Percentiles rank a stretch among this genome's conserved stretches.
Evolutionary conservation across 805 yeast species (phyloP).

Genomic region (Teunomyces funiuensis): DNA sequence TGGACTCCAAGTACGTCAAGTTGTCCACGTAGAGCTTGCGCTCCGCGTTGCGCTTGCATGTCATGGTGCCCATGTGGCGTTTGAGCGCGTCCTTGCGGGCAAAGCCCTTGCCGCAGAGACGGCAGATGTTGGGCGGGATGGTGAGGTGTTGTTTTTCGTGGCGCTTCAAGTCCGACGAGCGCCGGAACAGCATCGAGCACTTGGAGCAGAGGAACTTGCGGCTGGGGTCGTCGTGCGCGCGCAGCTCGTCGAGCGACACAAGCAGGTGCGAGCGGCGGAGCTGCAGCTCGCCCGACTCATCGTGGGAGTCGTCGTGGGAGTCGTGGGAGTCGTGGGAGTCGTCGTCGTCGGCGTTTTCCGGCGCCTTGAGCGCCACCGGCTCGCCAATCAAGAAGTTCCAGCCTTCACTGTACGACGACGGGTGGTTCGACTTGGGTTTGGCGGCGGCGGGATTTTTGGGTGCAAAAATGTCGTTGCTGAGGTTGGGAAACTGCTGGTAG

Average conservation of each 20-base stretch:
- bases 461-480: constrained; percentile 40
- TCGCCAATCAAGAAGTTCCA: constrained; percentile 36
- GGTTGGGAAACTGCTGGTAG: constrained; percentile 43
- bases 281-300: constrained; percentile 6
- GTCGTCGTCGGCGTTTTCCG: constrained; percentile 6
- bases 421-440: constrained; percentile 11
- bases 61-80: constrained; percentile 70
- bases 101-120: constrained; percentile 76
- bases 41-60: constrained; percentile 71
- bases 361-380: constrained; percentile 15
- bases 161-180: constrained; percentile 69
- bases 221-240: constrained; percentile 10
- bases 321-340: constrained; percentile 9
- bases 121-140: constrained; percentile 73
- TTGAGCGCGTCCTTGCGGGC: constrained; percentile 82
- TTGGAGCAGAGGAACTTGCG: constrained; percentile 56
- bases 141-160: constrained; percentile 75
- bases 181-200: constrained; percentile 62
- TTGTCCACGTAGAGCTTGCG: constrained; percentile 41
- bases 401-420: constrained; percentile 23
- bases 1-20: constrained; percentile 21
- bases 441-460: neutral
- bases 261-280: neutral
- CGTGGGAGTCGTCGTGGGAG: constrained; percentile 5
- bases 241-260: neutral